These are phyloP conservation scores for Sugiyamaella castrensis DNA, from an alignment of 1,139 yeast genomes.

Conservation along the genomic window DNA sequence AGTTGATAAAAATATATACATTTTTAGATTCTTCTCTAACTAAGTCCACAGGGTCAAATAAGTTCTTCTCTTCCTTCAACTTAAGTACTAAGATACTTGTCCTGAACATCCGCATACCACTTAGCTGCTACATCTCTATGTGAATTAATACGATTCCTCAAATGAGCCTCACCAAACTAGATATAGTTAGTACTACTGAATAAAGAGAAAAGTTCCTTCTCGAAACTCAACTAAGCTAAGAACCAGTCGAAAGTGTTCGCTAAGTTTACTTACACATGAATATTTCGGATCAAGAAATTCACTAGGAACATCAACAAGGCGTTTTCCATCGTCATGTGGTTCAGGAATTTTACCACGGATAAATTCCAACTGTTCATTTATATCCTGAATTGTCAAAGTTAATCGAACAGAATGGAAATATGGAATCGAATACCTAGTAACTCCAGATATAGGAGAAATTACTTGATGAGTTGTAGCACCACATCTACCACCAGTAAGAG, in stretches of 20 bases:
- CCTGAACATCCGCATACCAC: conserved; percentile 57
- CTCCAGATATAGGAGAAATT: conserved; percentile 50
- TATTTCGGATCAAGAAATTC: conserved; percentile 37
- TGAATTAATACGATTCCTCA: conserved; percentile 60
- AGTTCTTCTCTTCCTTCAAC: no score
- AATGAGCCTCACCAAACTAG: conserved; percentile 56
- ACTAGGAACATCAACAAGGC: conserved; percentile 36
- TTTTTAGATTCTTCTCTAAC: no score
- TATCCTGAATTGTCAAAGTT: conserved; percentile 32
- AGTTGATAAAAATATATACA: no score
- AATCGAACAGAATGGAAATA: conserved; percentile 39
- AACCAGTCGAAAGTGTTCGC: not conserved
- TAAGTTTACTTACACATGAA: conserved; percentile 23
- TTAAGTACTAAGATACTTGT: conserved; percentile 21
- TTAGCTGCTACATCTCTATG: conserved; percentile 64
- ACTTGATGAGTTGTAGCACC: conserved; percentile 68
- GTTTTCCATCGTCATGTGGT: conserved; percentile 28
- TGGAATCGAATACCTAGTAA: conserved; percentile 39
- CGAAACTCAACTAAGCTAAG: no score
- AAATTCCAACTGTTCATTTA: conserved; percentile 29
- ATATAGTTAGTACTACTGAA: conserved; percentile 12
- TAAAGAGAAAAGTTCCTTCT: no score
- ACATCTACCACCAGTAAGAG: conserved; percentile 40
- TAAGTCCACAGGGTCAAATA: no score
- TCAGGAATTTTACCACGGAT: conserved; percentile 34